Percentiles rank a stretch among this genome's conserved stretches.
phyloP scores from a whole-genome alignment of 208 protist species.

The Leishmania braziliensis region DNA sequence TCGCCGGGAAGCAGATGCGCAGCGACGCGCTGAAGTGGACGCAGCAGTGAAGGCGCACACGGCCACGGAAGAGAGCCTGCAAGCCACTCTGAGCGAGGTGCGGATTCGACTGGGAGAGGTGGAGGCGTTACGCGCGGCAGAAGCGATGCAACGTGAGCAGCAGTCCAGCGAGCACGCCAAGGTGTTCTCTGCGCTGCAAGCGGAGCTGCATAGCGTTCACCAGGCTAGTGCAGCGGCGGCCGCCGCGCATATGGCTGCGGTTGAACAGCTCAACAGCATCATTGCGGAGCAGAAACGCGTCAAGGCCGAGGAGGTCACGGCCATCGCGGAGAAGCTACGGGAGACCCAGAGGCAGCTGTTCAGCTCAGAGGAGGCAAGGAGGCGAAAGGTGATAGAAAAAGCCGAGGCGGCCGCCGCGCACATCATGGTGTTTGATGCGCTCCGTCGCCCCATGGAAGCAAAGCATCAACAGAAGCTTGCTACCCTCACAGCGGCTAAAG shows the following conservation, averaged over 20 bases:
- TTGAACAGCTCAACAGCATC: constrained; percentile 29
- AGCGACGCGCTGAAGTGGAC: not conserved
- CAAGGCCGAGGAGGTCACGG: not conserved
- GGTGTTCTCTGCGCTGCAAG: not conserved
- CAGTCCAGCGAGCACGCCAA: not conserved
- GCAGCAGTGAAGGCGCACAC: constrained; percentile 1
- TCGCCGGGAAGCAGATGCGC: not conserved
- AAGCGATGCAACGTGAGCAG: not conserved
- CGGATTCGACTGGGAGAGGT: not conserved
- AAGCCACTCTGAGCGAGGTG: not conserved
- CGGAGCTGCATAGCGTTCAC: not conserved
- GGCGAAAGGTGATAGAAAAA: not conserved
- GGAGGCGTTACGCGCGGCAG: not conserved
- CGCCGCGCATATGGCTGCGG: constrained; percentile 2
- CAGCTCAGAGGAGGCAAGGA: not conserved
- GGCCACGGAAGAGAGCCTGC: not conserved
- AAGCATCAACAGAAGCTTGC: constrained; percentile 16
- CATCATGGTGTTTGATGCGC: constrained; percentile 2
- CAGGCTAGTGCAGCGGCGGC: not conserved
- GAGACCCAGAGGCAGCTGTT: not conserved
- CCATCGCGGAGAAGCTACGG: not conserved
- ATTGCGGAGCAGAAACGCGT: constrained; percentile 1
- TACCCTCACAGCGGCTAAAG: constrained; percentile 15
- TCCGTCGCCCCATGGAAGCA: constrained; percentile 12
- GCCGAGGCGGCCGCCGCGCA: constrained; percentile 12